Base-by-base conservation (phyloP, 306 rosid species). In the Lupinus albus region DNA sequence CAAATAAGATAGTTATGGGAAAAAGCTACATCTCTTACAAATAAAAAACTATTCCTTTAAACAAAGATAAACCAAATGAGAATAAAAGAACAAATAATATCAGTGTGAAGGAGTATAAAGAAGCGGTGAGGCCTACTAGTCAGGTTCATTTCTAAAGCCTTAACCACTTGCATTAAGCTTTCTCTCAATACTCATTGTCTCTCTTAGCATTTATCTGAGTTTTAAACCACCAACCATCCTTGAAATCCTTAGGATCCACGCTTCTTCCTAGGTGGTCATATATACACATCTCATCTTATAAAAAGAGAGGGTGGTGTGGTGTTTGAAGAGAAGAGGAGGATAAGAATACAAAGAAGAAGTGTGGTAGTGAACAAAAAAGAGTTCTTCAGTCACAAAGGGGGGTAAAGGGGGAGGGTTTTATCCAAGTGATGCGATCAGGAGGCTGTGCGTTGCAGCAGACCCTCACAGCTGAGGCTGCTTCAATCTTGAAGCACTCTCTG, bases 381-480 rank as follows among this genome's bases (percentile, higher is more conserved):
- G 70, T 13, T 78, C 5, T 11, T 78, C 6, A 42, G 16, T 12
- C 28, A 56, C 49, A 53, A 66, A 75, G 47, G 41, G 78, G 82
- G 64, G 84, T 76, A 76, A 79, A n/a, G 67, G 87, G 95, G 91
- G 71, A 49, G 85, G 88, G 75, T 67, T 81, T 70, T 57, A 18
- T 45, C 16, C 84, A 78, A 86, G 97, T 86, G 80, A 91, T 91
- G 97, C 97, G 95, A 80, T 83, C 97, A 81, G 93, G 91, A 81
- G 91, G 59, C 67, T 79, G 95, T 78, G 86, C 85, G 48, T 85
- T 83, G 57, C 92, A 86, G 83, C 97, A 91, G 89, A 88, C 97
- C 91, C 95, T 91, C 86, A 86, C 97, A 72, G 83, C 91, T 61
- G 97, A 91, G 95, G 95, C 97, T 86, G 97, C 97, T 74, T 83